These are phyloP conservation scores for Mycena metata DNA, from an alignment of 768 basidiomycete species.

Conservation along the genomic window DNA sequence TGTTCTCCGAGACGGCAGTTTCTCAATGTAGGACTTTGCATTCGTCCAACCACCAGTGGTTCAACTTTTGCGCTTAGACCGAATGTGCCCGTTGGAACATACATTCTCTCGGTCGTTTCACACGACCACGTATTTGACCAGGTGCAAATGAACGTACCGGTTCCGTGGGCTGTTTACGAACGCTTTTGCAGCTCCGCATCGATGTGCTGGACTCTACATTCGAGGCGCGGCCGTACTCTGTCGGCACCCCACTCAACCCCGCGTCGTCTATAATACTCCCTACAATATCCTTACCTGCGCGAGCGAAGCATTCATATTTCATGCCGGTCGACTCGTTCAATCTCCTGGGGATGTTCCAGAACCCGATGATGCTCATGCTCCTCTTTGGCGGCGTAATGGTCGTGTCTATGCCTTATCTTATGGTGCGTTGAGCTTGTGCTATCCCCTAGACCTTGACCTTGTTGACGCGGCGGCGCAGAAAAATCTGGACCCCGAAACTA, in stretches of 20 bases:
- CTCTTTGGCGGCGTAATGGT: constrained; percentile 74
- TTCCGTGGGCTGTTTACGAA: constrained; percentile 7
- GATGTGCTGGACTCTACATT: constrained; percentile 65
- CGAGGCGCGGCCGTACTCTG: constrained; percentile 73
- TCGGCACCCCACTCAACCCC: constrained; percentile 76
- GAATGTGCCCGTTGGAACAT: constrained; percentile 76
- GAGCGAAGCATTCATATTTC: constrained; percentile 73
- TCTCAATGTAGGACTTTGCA: constrained; percentile 69
- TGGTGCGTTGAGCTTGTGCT: constrained; percentile 58
- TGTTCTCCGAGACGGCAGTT: constrained; percentile 70
- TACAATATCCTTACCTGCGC: constrained; percentile 68
- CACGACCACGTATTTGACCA: constrained; percentile 81
- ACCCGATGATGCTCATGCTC: constrained; percentile 90
- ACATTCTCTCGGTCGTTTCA: constrained; percentile 75
- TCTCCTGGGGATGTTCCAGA: constrained; percentile 80
- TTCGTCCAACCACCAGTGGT: background rate
- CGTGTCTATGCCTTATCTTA: constrained; percentile 81
- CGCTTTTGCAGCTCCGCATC: constrained; percentile 68
- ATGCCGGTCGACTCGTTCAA: constrained; percentile 81
- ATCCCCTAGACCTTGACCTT: background rate
- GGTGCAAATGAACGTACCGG: constrained; percentile 52
- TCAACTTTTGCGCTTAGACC: constrained; percentile 58
- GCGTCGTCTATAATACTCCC: constrained; percentile 66
- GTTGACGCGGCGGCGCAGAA: constrained; percentile 59
- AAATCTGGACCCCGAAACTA: constrained; percentile 78